Evolutionary conservation across 306 rosid species (phyloP).

Genomic region (Begonia masoniana): DNA sequence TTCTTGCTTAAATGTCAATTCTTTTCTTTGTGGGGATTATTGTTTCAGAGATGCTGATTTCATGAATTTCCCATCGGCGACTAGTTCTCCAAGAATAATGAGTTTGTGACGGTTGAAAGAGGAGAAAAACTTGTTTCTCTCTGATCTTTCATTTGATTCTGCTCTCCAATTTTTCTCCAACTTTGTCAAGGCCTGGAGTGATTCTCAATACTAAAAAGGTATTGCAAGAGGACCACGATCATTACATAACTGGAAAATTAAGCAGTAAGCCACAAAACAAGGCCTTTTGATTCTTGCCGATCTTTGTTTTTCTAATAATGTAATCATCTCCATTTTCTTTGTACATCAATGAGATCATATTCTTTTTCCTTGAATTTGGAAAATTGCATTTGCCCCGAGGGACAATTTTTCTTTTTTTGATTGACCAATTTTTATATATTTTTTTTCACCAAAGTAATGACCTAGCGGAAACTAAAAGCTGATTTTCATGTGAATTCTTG

Average conservation of each 20-base stretch:
- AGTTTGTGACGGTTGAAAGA: conserved; percentile 92
- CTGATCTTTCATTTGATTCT: conserved; percentile 63
- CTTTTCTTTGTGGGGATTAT: neutral
- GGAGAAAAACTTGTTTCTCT: conserved; percentile 70
- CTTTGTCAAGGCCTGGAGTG: conserved; percentile 79
- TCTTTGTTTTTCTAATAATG: too few species aligned
- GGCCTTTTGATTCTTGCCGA: too few species aligned
- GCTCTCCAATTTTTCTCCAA: conserved; percentile 53
- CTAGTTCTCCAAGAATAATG: conserved; percentile 79
- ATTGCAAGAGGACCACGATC: conserved; percentile 62
- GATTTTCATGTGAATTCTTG: too few species aligned
- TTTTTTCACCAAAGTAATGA: too few species aligned
- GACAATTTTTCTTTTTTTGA: too few species aligned
- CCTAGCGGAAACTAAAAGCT: too few species aligned
- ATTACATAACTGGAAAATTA: conserved; percentile 71
- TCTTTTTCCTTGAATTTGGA: too few species aligned
- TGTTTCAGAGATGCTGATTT: conserved; percentile 29
- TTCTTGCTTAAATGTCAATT: too few species aligned
- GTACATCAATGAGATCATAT: too few species aligned
- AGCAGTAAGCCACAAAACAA: conserved; percentile 9
- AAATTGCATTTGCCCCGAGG: too few species aligned
- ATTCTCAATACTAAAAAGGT: conserved; percentile 69
- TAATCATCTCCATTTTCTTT: too few species aligned
- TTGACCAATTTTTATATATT: too few species aligned
- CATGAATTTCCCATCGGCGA: conserved; percentile 62